phyloP scores from a whole-genome alignment of 164 flowering plant genomes.

The Hamamelis virginiana region DNA sequence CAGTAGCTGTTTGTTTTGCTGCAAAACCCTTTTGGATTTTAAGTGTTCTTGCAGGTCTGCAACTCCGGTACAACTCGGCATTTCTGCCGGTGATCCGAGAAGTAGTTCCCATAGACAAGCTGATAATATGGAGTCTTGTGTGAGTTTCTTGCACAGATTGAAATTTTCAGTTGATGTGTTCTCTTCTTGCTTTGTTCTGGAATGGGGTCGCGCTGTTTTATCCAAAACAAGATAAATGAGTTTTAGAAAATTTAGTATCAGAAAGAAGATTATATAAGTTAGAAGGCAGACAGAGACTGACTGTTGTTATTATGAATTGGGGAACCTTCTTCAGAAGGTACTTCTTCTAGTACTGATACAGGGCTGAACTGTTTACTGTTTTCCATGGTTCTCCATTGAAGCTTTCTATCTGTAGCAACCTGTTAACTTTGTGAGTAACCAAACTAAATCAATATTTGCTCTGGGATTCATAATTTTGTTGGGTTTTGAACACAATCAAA shows the following conservation, averaged over 20 bases:
- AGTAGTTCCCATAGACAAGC: constrained; percentile 38
- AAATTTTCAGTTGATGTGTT: constrained; percentile 12
- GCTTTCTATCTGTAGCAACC: constrained; percentile 27
- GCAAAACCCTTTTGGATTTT: constrained; percentile 26
- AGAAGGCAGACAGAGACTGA: constrained; percentile 11
- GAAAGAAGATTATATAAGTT: too few species aligned
- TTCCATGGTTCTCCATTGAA: constrained; percentile 24
- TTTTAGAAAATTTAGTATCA: neutral
- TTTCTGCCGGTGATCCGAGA: constrained; percentile 19
- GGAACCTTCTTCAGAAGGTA: constrained; percentile 21
- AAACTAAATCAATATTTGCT: neutral
- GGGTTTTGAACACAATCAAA: too few species aligned
- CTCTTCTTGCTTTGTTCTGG: constrained; percentile 15
- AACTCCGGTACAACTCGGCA: constrained; percentile 14
- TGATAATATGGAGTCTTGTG: constrained; percentile 36
- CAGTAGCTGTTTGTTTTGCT: constrained; percentile 40
- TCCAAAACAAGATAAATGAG: neutral
- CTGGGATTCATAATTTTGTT: too few species aligned
- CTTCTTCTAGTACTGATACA: constrained; percentile 49
- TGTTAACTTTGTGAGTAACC: constrained; percentile 26
- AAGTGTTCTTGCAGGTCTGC: constrained; percentile 16
- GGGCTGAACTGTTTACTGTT: constrained; percentile 49
- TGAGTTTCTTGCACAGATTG: constrained; percentile 13
- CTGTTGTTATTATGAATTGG: constrained; percentile 13
- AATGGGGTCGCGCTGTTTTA: constrained; percentile 21